Percentiles rank a stretch among this genome's conserved stretches.
phyloP scores from a whole-genome alignment of 1,284 basidiomycete species.

The Dichomitus squalens region DNA sequence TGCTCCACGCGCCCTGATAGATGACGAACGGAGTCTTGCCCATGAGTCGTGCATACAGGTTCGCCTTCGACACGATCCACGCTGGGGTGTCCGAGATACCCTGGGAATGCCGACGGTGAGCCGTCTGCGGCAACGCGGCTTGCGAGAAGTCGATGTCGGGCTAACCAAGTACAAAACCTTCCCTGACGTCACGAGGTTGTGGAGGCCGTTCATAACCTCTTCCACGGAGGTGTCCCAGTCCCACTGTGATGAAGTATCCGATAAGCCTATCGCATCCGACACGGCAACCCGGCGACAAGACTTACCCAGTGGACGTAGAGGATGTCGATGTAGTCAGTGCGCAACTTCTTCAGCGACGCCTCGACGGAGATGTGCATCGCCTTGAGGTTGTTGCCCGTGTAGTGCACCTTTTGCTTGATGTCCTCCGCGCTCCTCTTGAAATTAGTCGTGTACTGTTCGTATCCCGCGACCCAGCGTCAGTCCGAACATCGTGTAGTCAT shows the following conservation, averaged over 20 bases:
- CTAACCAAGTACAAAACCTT: slow-evolving; percentile 47
- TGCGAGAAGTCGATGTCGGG: not conserved
- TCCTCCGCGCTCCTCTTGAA: slow-evolving; percentile 26
- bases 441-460: slow-evolving; percentile 37
- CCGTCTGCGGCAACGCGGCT: not conserved
- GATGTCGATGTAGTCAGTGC: slow-evolving; percentile 48
- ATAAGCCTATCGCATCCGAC: not conserved
- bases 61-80: slow-evolving; percentile 32
- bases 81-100: slow-evolving; percentile 35
- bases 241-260: slow-evolving; percentile 31
- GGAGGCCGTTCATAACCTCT: slow-evolving; percentile 51
- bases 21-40: slow-evolving; percentile 52
- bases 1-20: slow-evolving; percentile 56
- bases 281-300: too few species aligned
- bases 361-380: slow-evolving; percentile 38
- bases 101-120: slow-evolving; percentile 5
- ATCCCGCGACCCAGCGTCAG: not conserved
- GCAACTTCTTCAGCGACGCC: slow-evolving; percentile 45
- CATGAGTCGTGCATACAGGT: slow-evolving; percentile 36
- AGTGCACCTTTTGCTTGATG: slow-evolving; percentile 33
- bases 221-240: slow-evolving; percentile 46
- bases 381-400: slow-evolving; percentile 40
- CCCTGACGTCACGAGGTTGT: slow-evolving; percentile 42
- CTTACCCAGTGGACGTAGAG: slow-evolving; percentile 34
- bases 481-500: not conserved